These are phyloP conservation scores for Lathyrus aphaca DNA, from an alignment of 306 rosid genomes.

Conservation along the genomic window DNA sequence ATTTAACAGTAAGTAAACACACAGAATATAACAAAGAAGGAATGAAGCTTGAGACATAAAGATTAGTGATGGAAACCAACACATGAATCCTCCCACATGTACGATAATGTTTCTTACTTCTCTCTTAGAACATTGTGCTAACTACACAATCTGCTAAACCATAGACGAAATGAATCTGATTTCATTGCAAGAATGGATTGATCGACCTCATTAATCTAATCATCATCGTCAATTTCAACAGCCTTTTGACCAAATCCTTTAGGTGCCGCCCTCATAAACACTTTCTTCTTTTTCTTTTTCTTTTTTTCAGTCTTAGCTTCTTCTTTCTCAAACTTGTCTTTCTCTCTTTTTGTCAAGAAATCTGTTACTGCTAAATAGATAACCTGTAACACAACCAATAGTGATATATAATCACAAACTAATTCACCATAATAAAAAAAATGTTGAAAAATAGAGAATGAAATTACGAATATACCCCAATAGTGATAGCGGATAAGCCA, in stretches of 20 bases:
- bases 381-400: slow-evolving; percentile 49
- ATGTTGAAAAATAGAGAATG: background rate
- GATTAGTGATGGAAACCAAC: too few relatives aligned
- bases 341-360: slow-evolving; percentile 85
- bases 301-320: slow-evolving; percentile 52
- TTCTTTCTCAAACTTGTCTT: slow-evolving; percentile 83
- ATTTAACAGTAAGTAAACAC: too few relatives aligned
- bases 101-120: background rate
- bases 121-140: background rate
- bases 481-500: slow-evolving; percentile 69
- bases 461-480: slow-evolving; percentile 64
- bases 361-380: slow-evolving; percentile 79
- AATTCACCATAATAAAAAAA: too few relatives aligned
- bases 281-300: slow-evolving; percentile 49
- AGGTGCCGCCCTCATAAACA: slow-evolving; percentile 59
- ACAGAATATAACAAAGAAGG: too few relatives aligned
- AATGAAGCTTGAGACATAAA: too few relatives aligned
- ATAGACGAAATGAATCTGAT: background rate
- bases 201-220: background rate
- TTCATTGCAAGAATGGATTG: background rate
- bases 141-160: slow-evolving; percentile 14
- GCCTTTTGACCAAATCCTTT: slow-evolving; percentile 82
- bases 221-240: slow-evolving; percentile 40
- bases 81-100: too few relatives aligned
- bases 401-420: too few relatives aligned